Evolutionary conservation across 192 early-diverging fungal genomes (phyloP).

Genomic region (Podila minutissima): DNA sequence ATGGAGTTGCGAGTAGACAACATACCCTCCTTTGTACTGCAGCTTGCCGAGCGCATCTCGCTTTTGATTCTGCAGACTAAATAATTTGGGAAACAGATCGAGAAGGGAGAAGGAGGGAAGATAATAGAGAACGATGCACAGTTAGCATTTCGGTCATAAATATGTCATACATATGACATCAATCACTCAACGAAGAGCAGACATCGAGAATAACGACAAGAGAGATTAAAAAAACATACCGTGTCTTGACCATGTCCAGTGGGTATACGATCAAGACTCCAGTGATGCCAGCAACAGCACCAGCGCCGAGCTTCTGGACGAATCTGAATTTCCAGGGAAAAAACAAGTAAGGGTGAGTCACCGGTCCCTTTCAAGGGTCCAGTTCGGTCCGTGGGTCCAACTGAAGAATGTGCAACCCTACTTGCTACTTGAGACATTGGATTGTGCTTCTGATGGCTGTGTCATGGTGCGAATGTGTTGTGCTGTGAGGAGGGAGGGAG

Average conservation of each 20-base stretch:
- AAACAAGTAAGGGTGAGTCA: not conserved
- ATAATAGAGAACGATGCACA: not conserved
- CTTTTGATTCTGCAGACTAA: slow-evolving; percentile 68
- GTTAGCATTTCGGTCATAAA: no score
- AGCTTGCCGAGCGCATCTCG: slow-evolving; percentile 55
- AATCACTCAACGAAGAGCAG: not conserved
- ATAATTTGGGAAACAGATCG: not conserved
- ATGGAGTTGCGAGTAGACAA: not conserved
- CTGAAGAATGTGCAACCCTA: not conserved
- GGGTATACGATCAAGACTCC: slow-evolving; percentile 71
- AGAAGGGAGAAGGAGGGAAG: not conserved
- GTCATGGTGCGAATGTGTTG: not conserved
- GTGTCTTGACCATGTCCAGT: slow-evolving; percentile 78
- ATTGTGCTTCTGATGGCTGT: not conserved
- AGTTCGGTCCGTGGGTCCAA: not conserved
- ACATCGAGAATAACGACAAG: not conserved
- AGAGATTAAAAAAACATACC: slow-evolving; percentile 11
- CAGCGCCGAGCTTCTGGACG: slow-evolving; percentile 57
- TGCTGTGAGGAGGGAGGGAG: not conserved
- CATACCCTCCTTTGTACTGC: slow-evolving; percentile 61
- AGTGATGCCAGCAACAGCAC: slow-evolving; percentile 68
- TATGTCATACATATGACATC: no score
- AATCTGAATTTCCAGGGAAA: slow-evolving; percentile 14
- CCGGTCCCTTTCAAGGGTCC: not conserved
- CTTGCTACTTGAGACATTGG: slow-evolving; percentile 15